Base-by-base conservation (phyloP, 2,329 filamentous ascomycete genomes). In the Hypoxylon sp. region DNA sequence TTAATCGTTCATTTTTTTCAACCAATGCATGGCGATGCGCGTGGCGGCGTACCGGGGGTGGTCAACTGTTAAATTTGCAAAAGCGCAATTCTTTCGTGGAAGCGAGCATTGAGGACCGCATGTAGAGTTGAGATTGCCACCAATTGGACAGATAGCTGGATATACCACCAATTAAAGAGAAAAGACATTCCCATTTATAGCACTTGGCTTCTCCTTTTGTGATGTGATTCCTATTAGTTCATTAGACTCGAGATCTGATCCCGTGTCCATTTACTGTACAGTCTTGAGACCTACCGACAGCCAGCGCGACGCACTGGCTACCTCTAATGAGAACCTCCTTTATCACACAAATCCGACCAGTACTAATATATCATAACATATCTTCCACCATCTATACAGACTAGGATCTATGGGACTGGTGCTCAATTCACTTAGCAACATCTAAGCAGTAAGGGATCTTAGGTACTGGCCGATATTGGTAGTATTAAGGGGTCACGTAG, bases 21-120 rank as follows among this genome's bases (percentile, higher is more conserved):
- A 35, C 54, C 57, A 60, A 69, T 72, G 74, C 75, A 75, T 75
- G 70, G 73, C 71, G 71, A 74, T 64, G 71, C 68, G 70, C 67
- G 39, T 21, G 70, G 55, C 21, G 74, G 70, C 70, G 70, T 71
- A 75, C 51, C 42, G 56, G 53, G 65, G n/a, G n/a, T n/a, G n/a
- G 52, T 61, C 52, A 47, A 68, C 55, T 42, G 57, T 62, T 39
- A 44, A 67, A 54, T 65, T 60, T 53, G 66, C 39, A 32, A 61
- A 58, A 37, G 54, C 39, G 39, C 35, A 24, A 32, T 51, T 61
- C 44, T 57, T 58, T 31, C 35, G 32, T 51, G 37, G 24, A 29
- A n/a, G 46, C 32, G 17, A 56, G 55, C 62, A 65, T 37, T 19
- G 8, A 46, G 42, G 27, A 67, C 52, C 55, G 70, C 66, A 72